Evolutionary conservation across 2,329 filamentous ascomycete species (phyloP).

Genomic region (Helotiales sp.): DNA sequence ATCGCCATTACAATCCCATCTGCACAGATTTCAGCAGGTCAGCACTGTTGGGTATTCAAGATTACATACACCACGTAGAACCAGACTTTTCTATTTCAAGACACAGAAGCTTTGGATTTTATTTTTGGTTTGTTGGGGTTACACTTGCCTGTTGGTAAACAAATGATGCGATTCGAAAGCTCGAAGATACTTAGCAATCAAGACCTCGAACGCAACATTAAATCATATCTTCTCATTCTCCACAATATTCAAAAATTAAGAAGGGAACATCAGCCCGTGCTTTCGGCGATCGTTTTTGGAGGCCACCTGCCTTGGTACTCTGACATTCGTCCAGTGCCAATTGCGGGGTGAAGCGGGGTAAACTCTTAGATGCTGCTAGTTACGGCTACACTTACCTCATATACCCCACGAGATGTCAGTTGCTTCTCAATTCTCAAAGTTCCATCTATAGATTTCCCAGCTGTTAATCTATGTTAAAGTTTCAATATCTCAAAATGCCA

Average conservation of each 20-base stretch:
- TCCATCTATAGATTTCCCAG: background rate
- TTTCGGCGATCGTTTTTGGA: no score
- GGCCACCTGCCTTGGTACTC: no score
- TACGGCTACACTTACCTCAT: background rate
- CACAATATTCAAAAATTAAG: no score
- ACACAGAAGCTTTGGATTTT: background rate
- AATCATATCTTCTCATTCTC: no score
- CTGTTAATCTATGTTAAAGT: no score
- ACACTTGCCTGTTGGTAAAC: background rate
- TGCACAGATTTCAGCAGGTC: conserved; percentile 19
- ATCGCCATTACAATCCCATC: conserved; percentile 37
- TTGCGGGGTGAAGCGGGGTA: background rate
- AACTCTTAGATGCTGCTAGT: background rate
- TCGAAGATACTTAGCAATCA: no score
- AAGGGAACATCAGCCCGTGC: no score
- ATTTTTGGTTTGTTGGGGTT: background rate
- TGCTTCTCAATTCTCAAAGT: background rate
- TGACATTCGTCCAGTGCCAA: no score
- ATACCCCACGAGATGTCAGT: background rate
- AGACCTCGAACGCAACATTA: no score
- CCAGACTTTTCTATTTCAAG: background rate
- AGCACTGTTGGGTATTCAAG: conserved; percentile 34
- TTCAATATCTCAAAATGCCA: background rate
- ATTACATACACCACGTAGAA: conserved; percentile 18
- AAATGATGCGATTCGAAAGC: background rate